phyloP scores from a whole-genome alignment of 352 stramenopile genomes.

The Phytophthora quininea region DNA sequence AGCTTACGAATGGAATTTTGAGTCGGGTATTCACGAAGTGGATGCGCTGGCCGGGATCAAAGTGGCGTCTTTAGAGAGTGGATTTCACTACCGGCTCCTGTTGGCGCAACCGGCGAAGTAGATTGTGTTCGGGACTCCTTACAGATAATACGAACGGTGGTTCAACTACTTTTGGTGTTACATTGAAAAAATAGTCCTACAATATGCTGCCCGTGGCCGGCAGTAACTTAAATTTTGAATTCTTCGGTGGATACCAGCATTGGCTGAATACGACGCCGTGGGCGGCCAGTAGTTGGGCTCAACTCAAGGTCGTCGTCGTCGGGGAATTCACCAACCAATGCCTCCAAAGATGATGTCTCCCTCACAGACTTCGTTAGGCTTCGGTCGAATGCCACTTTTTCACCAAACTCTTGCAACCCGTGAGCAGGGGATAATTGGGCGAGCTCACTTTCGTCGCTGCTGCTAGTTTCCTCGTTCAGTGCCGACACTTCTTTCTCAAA shows the following conservation, averaged over 20 bases:
- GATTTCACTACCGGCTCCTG: conserved; percentile 75
- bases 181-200: conserved; percentile 32
- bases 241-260: conserved; percentile 58
- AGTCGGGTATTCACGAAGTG: conserved; percentile 55
- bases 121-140: not conserved
- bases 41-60: conserved; percentile 42
- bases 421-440: conserved; percentile 26
- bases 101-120: conserved; percentile 45
- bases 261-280: conserved; percentile 59
- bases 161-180: conserved; percentile 26
- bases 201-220: conserved; percentile 15
- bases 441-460: conserved; percentile 26
- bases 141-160: conserved; percentile 24
- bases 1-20: conserved; percentile 80
- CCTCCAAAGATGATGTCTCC: conserved; percentile 18
- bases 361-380: conserved; percentile 33
- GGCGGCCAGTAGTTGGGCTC: conserved; percentile 37
- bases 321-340: conserved; percentile 29
- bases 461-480: conserved; percentile 12
- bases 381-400: conserved; percentile 48
- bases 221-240: conserved; percentile 53
- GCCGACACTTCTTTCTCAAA: conserved; percentile 29
- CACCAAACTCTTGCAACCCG: conserved; percentile 49
- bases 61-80: conserved; percentile 69
- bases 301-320: conserved; percentile 28